Evolutionary conservation across 495 filamentous ascomycete species (phyloP).

Genomic region (Sabuloglossum arenarium): DNA sequence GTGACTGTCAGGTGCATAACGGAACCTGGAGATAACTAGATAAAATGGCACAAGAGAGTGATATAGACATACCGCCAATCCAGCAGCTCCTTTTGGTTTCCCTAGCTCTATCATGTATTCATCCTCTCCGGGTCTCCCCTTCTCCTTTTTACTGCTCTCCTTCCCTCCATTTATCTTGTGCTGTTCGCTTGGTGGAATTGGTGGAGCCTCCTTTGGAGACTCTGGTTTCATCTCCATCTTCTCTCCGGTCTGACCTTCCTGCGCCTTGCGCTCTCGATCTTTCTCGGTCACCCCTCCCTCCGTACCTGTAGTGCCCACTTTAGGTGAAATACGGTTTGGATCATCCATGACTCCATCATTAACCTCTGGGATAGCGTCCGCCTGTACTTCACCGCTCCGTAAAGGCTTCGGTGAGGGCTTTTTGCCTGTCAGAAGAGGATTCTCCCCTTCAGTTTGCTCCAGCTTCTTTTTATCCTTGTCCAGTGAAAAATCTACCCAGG

Average conservation of each 20-base stretch:
- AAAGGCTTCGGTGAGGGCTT: slow-evolving; percentile 16
- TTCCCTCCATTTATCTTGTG: slow-evolving; percentile 26
- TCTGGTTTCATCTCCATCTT: slow-evolving; percentile 54
- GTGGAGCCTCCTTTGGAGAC: slow-evolving; percentile 65
- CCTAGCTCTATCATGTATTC: slow-evolving; percentile 3
- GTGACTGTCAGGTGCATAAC: slow-evolving; percentile 3
- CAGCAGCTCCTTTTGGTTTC: slow-evolving; percentile 25
- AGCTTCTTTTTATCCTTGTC: slow-evolving; percentile 14
- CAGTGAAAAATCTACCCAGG: slow-evolving; percentile 22
- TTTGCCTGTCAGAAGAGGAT: slow-evolving; percentile 20
- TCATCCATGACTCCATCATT: slow-evolving; percentile 91
- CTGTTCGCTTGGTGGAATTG: slow-evolving; percentile 59
- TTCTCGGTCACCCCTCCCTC: slow-evolving; percentile 77
- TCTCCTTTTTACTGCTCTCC: slow-evolving; percentile 19
- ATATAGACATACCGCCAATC: slow-evolving; percentile 39
- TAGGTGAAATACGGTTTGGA: slow-evolving; percentile 45
- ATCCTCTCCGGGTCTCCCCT: slow-evolving; percentile 7
- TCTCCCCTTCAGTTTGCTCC: slow-evolving; percentile 9
- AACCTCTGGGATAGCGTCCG: slow-evolving; percentile 48
- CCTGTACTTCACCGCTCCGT: slow-evolving; percentile 16
- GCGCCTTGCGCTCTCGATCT: slow-evolving; percentile 41
- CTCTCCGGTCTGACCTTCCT: slow-evolving; percentile 35
- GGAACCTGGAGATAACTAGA: no score
- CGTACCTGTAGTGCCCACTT: slow-evolving; percentile 68
- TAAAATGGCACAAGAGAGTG: neutral